Evolutionary conservation across 139 green algal species (phyloP).

Genomic region (Coccomyxa sp.): DNA sequence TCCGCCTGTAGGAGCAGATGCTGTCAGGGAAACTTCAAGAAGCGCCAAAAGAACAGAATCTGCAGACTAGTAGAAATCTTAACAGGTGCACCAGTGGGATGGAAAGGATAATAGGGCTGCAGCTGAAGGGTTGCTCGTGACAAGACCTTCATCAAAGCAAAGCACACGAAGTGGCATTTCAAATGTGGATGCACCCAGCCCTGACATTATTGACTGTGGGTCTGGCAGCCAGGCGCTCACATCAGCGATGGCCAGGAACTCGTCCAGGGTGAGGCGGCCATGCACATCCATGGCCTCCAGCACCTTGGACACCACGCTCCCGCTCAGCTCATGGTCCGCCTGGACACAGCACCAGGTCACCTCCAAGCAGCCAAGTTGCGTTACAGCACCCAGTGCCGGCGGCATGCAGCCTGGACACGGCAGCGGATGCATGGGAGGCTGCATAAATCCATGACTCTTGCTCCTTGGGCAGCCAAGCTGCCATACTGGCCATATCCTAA

Average conservation of each 20-base stretch:
- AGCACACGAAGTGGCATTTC: background rate
- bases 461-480: too few relatives aligned
- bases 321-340: background rate
- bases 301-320: background rate
- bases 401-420: too few relatives aligned
- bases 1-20: too few relatives aligned
- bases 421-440: too few relatives aligned
- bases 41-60: background rate
- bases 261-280: conserved; percentile 3
- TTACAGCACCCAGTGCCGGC: too few relatives aligned
- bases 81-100: background rate
- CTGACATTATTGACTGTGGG: background rate
- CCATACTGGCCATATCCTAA: too few relatives aligned
- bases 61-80: background rate
- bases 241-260: conserved; percentile 2
- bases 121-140: background rate
- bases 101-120: background rate
- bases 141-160: background rate
- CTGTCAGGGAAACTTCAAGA: too few relatives aligned
- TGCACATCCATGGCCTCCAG: conserved; percentile 2
- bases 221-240: background rate
- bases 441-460: too few relatives aligned
- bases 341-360: too few relatives aligned
- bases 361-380: too few relatives aligned
- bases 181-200: background rate